phyloP scores from a whole-genome alignment of 169 alveolate genomes.

The Plasmodium sp. region DNA sequence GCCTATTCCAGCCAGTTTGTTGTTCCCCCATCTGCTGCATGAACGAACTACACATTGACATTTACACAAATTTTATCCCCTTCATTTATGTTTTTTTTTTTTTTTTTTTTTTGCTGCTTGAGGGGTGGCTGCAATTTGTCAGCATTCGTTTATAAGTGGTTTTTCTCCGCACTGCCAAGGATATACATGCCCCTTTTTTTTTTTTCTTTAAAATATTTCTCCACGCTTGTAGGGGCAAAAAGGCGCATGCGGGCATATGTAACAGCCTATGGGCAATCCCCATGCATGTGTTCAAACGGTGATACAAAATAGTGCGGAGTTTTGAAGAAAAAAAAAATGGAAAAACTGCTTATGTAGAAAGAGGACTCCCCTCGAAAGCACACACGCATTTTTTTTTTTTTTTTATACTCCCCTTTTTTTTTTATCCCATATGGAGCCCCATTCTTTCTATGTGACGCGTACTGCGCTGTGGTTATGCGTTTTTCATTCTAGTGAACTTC shows the following conservation, averaged over 20 bases:
- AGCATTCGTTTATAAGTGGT: background rate
- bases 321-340: background rate
- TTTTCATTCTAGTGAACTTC: background rate
- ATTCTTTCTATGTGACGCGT: background rate
- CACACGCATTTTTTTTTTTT: background rate
- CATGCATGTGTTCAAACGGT: background rate
- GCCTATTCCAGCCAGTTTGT: background rate
- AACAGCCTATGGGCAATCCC: background rate
- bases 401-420: too few species aligned
- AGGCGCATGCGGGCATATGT: background rate
- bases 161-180: background rate
- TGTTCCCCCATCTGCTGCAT: background rate
- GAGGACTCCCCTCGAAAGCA: background rate
- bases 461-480: background rate
- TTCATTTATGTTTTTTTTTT: background rate
- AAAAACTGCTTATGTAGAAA: background rate
- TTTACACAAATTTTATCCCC: background rate
- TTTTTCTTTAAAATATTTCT: background rate
- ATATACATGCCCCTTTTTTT: background rate
- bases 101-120: background rate
- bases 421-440: background rate
- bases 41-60: background rate
- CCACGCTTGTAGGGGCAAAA: background rate
- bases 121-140: background rate
- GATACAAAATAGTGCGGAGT: background rate